Conservation (phyloP, 2,329 filamentous ascomycete species). For the Pezicula rhizophila region DNA sequence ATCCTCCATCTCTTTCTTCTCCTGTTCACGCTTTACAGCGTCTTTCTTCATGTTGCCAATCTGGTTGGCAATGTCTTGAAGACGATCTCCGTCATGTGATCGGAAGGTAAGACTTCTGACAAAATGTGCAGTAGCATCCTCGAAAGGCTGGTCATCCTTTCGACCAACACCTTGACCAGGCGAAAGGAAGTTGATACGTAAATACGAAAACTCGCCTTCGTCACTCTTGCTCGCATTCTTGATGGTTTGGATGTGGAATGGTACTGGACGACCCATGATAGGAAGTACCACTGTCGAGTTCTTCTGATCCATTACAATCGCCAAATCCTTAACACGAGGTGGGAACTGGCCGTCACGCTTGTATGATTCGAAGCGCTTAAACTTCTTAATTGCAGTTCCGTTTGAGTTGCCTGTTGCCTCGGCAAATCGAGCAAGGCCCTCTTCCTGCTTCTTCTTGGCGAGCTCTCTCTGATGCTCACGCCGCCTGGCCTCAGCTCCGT, state of each 20-base stretch:
- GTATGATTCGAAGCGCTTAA: slow-evolving; percentile 98
- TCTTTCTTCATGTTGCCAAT: slow-evolving; percentile 97
- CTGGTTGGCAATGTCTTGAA: slow-evolving; percentile 84
- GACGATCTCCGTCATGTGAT: slow-evolving; percentile 80
- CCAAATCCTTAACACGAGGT: slow-evolving; percentile 71
- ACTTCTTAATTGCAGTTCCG: slow-evolving; percentile 92
- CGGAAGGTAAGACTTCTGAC: slow-evolving; percentile 92
- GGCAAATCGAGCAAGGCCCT: slow-evolving; percentile 79
- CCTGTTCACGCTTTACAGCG: slow-evolving; percentile 84
- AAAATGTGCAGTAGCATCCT: slow-evolving; percentile 93
- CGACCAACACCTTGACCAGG: slow-evolving; percentile 94
- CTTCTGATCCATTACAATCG: slow-evolving; percentile 86
- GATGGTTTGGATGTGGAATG: slow-evolving; percentile 97
- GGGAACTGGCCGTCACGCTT: slow-evolving; percentile 96
- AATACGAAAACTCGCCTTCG: slow-evolving; percentile 86
- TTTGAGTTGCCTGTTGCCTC: slow-evolving; percentile 81
- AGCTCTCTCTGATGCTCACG: slow-evolving; percentile 90
- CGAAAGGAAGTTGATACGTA: slow-evolving; percentile 95
- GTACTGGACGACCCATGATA: slow-evolving; percentile 94
- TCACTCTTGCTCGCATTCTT: slow-evolving; percentile 98
- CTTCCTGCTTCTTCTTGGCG: slow-evolving; percentile 79
- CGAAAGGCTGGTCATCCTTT: slow-evolving; percentile 96
- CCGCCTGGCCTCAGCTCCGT: slow-evolving; percentile 81
- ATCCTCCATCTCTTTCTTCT: slow-evolving; percentile 99
- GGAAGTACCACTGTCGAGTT: slow-evolving; percentile 86